Percentiles rank a stretch among this genome's conserved stretches.
Conservation (phyloP, 305 asterid species). For the Fraxinus ornus region DNA sequence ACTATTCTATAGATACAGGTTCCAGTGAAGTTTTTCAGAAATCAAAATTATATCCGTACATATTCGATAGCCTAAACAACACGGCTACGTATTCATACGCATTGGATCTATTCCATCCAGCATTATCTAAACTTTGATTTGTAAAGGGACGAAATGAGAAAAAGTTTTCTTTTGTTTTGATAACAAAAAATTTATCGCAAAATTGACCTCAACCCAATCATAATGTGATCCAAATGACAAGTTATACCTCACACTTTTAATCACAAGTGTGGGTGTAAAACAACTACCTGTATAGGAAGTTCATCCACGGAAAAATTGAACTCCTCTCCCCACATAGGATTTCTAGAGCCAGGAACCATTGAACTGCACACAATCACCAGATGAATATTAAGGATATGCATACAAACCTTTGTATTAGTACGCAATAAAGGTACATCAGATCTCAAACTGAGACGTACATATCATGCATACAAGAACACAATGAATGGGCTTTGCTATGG, state of each 20-base stretch:
- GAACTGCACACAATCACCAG: slow-evolving; percentile 56
- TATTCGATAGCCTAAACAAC: neutral
- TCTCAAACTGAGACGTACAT: slow-evolving; percentile 14
- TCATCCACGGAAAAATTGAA: slow-evolving; percentile 86
- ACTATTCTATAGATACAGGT: neutral
- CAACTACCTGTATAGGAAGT: slow-evolving; percentile 82
- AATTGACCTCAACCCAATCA: slow-evolving; percentile 9
- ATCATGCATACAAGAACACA: slow-evolving; percentile 14
- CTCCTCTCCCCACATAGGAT: slow-evolving; percentile 98
- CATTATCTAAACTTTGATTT: neutral
- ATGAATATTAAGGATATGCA: slow-evolving; percentile 18
- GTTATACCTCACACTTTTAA: slow-evolving; percentile 5
- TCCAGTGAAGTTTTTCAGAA: neutral
- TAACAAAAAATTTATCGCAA: neutral
- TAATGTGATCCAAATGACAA: neutral
- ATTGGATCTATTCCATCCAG: neutral
- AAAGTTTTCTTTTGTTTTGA: neutral
- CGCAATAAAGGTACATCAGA: slow-evolving; percentile 8
- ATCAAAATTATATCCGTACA: neutral
- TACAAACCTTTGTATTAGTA: slow-evolving; percentile 15
- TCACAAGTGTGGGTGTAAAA: slow-evolving; percentile 17
- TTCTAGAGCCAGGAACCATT: slow-evolving; percentile 96
- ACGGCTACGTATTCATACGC: neutral
- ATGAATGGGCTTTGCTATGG: neutral
- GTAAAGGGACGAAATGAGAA: neutral